Conservation (phyloP, 2,329 filamentous ascomycete species). For the Aspergillus cejpii region DNA sequence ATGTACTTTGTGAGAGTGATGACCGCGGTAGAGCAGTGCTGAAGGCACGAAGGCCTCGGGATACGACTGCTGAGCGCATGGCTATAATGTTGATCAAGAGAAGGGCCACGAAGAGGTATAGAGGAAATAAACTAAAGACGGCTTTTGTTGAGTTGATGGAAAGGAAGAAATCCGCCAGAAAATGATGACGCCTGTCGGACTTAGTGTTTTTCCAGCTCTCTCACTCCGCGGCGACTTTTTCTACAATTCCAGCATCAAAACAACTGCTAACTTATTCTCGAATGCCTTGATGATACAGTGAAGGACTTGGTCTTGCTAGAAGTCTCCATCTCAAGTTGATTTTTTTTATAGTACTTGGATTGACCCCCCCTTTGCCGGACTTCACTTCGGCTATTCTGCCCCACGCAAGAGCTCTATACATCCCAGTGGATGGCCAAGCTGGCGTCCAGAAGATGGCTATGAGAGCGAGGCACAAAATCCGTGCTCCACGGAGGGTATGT, state of each 20-base stretch:
- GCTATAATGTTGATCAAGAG: too few relatives aligned
- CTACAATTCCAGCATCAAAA: not conserved
- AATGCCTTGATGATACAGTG: not conserved
- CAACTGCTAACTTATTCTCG: not conserved
- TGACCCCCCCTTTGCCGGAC: not conserved
- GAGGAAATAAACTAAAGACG: too few relatives aligned
- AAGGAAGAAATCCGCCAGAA: not conserved
- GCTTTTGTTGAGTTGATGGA: too few relatives aligned
- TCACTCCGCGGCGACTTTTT: slow-evolving; percentile 17
- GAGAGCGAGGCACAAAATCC: slow-evolving; percentile 56
- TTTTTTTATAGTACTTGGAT: not conserved
- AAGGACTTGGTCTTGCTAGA: not conserved
- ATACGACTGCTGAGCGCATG: slow-evolving; percentile 20
- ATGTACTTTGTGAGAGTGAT: slow-evolving; percentile 12
- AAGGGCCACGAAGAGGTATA: too few relatives aligned
- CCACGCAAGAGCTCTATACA: slow-evolving; percentile 6
- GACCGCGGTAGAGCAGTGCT: slow-evolving; percentile 13
- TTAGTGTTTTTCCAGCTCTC: slow-evolving; percentile 21
- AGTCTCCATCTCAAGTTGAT: not conserved
- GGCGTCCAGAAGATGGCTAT: slow-evolving; percentile 42
- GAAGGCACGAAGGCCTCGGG: slow-evolving; percentile 20
- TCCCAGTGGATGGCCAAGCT: slow-evolving; percentile 9
- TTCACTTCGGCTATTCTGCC: slow-evolving; percentile 5
- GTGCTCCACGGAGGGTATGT: slow-evolving; percentile 61
- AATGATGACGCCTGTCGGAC: too few relatives aligned